Conservation (phyloP, 2,329 filamentous ascomycete genomes). For the Penicillium sp. region DNA sequence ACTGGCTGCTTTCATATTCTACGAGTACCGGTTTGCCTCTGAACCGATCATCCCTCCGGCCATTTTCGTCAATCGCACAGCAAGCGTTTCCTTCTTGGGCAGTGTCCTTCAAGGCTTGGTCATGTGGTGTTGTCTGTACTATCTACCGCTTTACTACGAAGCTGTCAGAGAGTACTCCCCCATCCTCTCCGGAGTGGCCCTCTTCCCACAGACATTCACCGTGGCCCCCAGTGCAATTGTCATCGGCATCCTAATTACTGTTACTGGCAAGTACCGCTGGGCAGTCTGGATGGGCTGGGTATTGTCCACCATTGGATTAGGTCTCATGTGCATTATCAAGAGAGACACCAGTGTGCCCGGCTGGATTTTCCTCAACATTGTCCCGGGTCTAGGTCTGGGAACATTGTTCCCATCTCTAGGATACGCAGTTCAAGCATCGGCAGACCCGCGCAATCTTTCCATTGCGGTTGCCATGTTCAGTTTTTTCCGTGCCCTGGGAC, state of each 20-base stretch:
- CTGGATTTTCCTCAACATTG: constrained; percentile 66
- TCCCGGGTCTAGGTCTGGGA: constrained; percentile 65
- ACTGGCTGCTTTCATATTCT: constrained; percentile 58
- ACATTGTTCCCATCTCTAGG: constrained; percentile 68
- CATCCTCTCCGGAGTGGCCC: constrained; percentile 59
- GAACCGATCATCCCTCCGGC: constrained; percentile 56
- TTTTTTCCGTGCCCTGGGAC: constrained; percentile 69
- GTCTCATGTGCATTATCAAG: constrained; percentile 46
- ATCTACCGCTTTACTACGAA: constrained; percentile 51
- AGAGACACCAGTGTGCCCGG: constrained; percentile 53
- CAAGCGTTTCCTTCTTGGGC: constrained; percentile 56
- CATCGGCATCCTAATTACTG: constrained; percentile 53
- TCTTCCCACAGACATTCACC: constrained; percentile 65
- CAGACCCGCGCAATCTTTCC: constrained; percentile 60
- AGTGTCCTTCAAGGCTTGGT: constrained; percentile 61
- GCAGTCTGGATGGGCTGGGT: constrained; percentile 66
- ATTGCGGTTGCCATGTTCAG: constrained; percentile 68
- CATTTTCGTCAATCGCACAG: constrained; percentile 52
- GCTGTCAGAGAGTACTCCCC: constrained; percentile 58
- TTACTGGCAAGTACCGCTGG: constrained; percentile 64
- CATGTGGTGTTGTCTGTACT: constrained; percentile 59
- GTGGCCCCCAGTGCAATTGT: constrained; percentile 65
- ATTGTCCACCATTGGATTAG: constrained; percentile 62
- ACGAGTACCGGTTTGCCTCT: constrained; percentile 56
- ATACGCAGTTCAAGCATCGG: constrained; percentile 66